Evolutionary conservation across 2,329 filamentous ascomycete species (phyloP).

Genomic region (Trichoderma koningii): DNA sequence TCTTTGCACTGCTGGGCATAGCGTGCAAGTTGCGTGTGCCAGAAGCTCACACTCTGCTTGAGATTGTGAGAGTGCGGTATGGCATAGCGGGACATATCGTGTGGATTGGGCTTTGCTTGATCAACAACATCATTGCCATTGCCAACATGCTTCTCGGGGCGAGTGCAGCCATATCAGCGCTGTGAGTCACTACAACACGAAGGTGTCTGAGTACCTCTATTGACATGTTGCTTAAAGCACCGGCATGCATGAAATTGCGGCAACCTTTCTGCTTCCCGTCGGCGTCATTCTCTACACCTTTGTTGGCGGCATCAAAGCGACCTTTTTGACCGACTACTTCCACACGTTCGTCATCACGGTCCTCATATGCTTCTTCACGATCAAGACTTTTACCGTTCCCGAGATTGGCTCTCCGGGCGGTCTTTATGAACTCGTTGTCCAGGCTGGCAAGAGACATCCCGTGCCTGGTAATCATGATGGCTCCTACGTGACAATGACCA

Average conservation of each 20-base stretch:
- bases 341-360: conserved; percentile 58
- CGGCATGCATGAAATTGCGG: conserved; percentile 53
- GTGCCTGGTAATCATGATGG: conserved; percentile 56
- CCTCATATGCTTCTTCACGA: conserved; percentile 52
- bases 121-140: conserved; percentile 57
- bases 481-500: conserved; percentile 59
- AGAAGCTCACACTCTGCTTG: conserved; percentile 56
- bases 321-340: conserved; percentile 53
- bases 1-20: conserved; percentile 55
- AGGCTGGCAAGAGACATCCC: conserved; percentile 47
- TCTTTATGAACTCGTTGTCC: conserved; percentile 53
- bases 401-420: conserved; percentile 51
- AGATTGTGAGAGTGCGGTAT: conserved; percentile 56
- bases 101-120: conserved; percentile 53
- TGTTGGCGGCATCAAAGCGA: conserved; percentile 45
- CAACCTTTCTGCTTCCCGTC: conserved; percentile 48
- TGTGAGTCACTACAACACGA: conserved; percentile 33
- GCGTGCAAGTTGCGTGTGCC: conserved; percentile 55
- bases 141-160: conserved; percentile 54
- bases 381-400: conserved; percentile 49
- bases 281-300: conserved; percentile 46
- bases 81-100: conserved; percentile 52
- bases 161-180: conserved; percentile 39
- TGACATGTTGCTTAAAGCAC: conserved; percentile 38
- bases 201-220: fast-evolving